Base-by-base conservation (phyloP, 2,329 filamentous ascomycete species). In the Venturia effusa region DNA sequence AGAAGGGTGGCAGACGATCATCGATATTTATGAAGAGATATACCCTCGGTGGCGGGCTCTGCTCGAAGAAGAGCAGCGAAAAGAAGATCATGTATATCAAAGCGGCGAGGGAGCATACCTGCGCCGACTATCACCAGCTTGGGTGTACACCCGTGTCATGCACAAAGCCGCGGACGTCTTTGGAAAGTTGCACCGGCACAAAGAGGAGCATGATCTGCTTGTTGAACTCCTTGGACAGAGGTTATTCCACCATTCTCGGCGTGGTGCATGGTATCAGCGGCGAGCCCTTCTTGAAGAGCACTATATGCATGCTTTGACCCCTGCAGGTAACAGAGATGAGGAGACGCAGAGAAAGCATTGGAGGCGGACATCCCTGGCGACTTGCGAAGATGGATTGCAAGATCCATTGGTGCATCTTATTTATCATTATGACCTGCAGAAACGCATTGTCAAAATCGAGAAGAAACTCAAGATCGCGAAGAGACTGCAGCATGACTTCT, bases 221-320 rank as follows among this genome's bases (percentile, higher is more conserved):
- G 80, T 76, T 0, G 89, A 94, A 70, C 81, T 99, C 3, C 83
- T 99, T 0, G 77, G 77, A 3, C 94, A 99, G 72, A 83, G 83
- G 4, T 81, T 97, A 0, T 97, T 97, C 70, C 92, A 97, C 70
- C 81, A 89, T 54, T 85, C 92, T 1, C 84, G 92, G 34, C 84
- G 94, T 51, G 94, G 94, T 0, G 85, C 87, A 0, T 99, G 94
- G 94, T 97, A 97, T 72, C 92, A 97, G 71, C 89, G 94, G 24
- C 96, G 95, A 75, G 94, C 93, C 0, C 78, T 99, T 0, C 75
- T 99, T 1, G 94, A 99, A 77, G 94, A 99, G 73, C 92, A 95
- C 72, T 97, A 99, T 74, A 92, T 97, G 89, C 82, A 86, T 70
- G 79, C 81, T 4, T 72, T 89, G 6, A 80, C 79, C 37, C 77